These are phyloP conservation scores for Trichomonascaceae sp. DNA, from an alignment of 1,139 yeast genomes.

Conservation along the genomic window DNA sequence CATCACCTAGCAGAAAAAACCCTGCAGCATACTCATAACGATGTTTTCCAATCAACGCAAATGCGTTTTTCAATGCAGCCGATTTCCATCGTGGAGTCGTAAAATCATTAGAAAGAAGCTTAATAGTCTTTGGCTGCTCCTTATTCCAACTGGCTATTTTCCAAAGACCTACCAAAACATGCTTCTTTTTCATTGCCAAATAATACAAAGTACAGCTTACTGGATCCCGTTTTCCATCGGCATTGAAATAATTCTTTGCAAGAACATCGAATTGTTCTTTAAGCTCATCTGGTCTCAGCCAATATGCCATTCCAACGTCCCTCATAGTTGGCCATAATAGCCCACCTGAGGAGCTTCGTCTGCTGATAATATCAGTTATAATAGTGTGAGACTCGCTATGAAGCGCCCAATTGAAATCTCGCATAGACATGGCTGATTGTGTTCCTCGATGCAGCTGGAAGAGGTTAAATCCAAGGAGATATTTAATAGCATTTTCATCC, in stretches of 20 bases:
- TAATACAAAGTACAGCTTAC: conserved; percentile 66
- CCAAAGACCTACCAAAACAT: conserved; percentile 78
- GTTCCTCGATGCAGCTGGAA: conserved; percentile 49
- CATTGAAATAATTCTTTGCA: conserved; percentile 48
- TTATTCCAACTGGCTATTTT: conserved; percentile 64
- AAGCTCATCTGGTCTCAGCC: conserved; percentile 58
- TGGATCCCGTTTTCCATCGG: conserved; percentile 55
- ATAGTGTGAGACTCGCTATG: conserved; percentile 76
- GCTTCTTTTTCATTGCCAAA: conserved; percentile 71
- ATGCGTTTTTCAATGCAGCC: conserved; percentile 91
- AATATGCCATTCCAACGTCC: conserved; percentile 62
- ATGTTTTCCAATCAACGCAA: conserved; percentile 82
- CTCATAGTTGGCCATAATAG: conserved; percentile 56
- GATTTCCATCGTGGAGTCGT: conserved; percentile 67
- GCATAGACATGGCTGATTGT: conserved; percentile 53
- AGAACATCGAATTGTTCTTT: conserved; percentile 53
- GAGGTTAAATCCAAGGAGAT: conserved; percentile 64
- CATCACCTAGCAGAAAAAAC: conserved; percentile 76
- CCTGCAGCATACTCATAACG: conserved; percentile 83
- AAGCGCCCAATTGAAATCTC: conserved; percentile 84
- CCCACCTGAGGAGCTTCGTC: conserved; percentile 25
- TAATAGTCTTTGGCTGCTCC: conserved; percentile 77
- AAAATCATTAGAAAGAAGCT: conserved; percentile 72
- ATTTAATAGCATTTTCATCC: conserved; percentile 70
- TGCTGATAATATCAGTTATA: conserved; percentile 50